These are phyloP conservation scores for Aspergillus fructus DNA, from an alignment of 2,329 filamentous ascomycete species.

Conservation along the genomic window DNA sequence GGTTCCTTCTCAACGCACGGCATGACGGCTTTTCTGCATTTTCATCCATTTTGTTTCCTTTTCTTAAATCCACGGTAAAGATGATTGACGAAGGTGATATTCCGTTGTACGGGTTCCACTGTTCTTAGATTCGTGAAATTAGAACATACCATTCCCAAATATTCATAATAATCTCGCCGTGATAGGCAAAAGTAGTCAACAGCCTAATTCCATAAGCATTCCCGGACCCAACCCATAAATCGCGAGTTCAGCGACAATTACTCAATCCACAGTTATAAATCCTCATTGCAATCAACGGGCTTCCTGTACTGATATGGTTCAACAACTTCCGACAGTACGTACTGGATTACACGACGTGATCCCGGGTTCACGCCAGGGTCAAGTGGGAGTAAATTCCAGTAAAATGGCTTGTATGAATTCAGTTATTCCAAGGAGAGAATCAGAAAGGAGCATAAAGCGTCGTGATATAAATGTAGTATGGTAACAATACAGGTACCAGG, in stretches of 20 bases:
- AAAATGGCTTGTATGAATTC: neutral
- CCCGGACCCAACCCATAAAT: neutral
- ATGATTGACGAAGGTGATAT: slow-evolving; percentile 16
- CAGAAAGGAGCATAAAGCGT: neutral
- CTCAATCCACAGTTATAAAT: slow-evolving; percentile 9
- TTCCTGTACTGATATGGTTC: neutral
- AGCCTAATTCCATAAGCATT: neutral
- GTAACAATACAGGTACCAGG: slow-evolving; percentile 1
- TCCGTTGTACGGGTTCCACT: slow-evolving; percentile 13
- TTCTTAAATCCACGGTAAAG: slow-evolving; percentile 26
- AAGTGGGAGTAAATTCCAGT: neutral
- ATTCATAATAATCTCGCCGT: neutral
- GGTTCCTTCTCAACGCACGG: slow-evolving; percentile 39
- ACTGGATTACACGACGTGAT: too few species aligned
- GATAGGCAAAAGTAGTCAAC: neutral
- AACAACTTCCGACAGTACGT: too few species aligned
- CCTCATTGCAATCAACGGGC: slow-evolving; percentile 5
- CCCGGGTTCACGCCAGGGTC: too few species aligned
- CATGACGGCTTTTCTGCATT: slow-evolving; percentile 31
- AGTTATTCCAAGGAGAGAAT: neutral
- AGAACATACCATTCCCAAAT: slow-evolving; percentile 8
- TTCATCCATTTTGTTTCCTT: slow-evolving; percentile 25
- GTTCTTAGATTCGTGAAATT: slow-evolving; percentile 16
- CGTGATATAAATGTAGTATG: neutral
- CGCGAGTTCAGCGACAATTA: neutral